Percentiles rank a stretch among this genome's conserved stretches.
These are phyloP conservation scores for Syzygium aromaticum DNA, from an alignment of 345 rosid genomes.

Conservation along the genomic window DNA sequence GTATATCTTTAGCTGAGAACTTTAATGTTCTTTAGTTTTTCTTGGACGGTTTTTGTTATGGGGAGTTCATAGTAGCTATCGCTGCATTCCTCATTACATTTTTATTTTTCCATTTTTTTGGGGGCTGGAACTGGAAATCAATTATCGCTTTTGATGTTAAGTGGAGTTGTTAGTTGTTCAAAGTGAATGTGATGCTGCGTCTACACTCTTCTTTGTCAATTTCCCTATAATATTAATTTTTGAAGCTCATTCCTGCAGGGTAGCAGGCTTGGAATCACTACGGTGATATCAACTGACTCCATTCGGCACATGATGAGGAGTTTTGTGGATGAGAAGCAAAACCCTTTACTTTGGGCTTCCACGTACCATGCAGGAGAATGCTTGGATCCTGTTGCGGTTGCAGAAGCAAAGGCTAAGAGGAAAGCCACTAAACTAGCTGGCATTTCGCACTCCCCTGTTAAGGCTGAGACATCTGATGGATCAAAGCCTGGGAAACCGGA, in stretches of 20 bases:
- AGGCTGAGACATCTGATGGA: conserved; percentile 31
- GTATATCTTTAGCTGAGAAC: conserved; percentile 29
- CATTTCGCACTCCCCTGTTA: conserved; percentile 22
- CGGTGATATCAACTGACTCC: conserved; percentile 93
- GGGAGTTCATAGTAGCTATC: not conserved
- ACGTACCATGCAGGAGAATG: conserved; percentile 97
- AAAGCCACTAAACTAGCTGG: conserved; percentile 62
- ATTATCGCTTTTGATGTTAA: not conserved
- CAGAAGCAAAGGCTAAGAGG: conserved; percentile 79
- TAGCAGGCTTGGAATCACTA: conserved; percentile 84
- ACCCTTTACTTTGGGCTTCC: conserved; percentile 98
- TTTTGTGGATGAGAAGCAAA: conserved; percentile 80
- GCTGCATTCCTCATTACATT: not conserved
- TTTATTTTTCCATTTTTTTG: not conserved
- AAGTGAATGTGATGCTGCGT: not conserved
- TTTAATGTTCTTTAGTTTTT: conserved; percentile 1
- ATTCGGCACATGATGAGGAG: conserved; percentile 99
- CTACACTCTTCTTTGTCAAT: not conserved
- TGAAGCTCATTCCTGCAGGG: conserved; percentile 25
- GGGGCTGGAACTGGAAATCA: not conserved
- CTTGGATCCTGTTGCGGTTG: conserved; percentile 89
- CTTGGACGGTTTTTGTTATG: not conserved
- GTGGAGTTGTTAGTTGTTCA: not conserved
- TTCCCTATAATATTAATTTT: not conserved
- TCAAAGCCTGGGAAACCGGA: conserved; percentile 36